These are phyloP conservation scores for Aphanomyces astaci DNA, from an alignment of 352 stramenopile genomes.

Conservation along the genomic window DNA sequence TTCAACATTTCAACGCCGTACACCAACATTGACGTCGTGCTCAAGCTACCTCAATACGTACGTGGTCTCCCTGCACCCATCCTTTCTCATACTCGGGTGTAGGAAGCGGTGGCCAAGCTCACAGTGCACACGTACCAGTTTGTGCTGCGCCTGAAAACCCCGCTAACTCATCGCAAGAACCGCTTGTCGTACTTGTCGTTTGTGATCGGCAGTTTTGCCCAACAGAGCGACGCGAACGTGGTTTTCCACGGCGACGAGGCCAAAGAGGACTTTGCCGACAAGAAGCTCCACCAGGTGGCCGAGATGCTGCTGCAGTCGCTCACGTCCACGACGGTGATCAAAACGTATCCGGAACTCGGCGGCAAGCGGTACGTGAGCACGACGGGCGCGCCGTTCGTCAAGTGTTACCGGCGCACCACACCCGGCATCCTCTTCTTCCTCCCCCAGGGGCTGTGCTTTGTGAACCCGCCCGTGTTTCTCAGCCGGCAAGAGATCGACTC, in stretches of 20 bases:
- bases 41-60: constrained; percentile 19
- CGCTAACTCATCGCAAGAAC: neutral
- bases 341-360: neutral
- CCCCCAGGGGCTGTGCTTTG: constrained; percentile 18
- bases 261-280: constrained; percentile 9
- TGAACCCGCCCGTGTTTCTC: constrained; percentile 21
- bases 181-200: constrained; percentile 14
- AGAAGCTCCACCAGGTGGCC: constrained; percentile 3
- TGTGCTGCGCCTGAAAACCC: constrained; percentile 10
- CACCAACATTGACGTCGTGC: constrained; percentile 15
- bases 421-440: constrained; percentile 17
- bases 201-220: neutral
- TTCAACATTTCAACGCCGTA: constrained; percentile 11
- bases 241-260: neutral
- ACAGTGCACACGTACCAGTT: constrained; percentile 12
- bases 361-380: constrained; percentile 20
- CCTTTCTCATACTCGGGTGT: neutral
- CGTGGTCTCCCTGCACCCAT: neutral
- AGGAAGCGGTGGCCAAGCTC: constrained; percentile 9
- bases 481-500: constrained; percentile 15
- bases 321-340: neutral
- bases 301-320: constrained; percentile 9
- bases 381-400: constrained; percentile 13
- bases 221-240: constrained; percentile 5
- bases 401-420: constrained; percentile 19